Percentiles rank a stretch among this genome's conserved stretches.
phyloP scores from a whole-genome alignment of 1,284 basidiomycete species.

The Ustilago bromivora region DNA sequence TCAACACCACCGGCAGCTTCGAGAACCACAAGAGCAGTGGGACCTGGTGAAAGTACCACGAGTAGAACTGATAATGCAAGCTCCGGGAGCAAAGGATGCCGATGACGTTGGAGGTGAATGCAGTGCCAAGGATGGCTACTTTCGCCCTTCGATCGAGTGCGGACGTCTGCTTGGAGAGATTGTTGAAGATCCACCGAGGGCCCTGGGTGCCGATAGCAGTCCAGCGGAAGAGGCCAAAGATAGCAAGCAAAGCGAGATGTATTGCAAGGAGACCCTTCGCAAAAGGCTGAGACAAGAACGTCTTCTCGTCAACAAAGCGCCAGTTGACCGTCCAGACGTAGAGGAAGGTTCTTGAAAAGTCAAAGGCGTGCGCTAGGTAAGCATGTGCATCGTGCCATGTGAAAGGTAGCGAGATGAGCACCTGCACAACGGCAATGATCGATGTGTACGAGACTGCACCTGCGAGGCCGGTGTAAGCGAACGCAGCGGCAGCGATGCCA shows the following conservation, averaged over 20 bases:
- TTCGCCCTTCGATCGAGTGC: slow-evolving; percentile 4
- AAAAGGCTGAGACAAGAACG: slow-evolving; percentile 79
- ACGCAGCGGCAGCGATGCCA: slow-evolving; percentile 78
- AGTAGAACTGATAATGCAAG: slow-evolving; percentile 97
- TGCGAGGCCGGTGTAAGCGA: slow-evolving; percentile 73
- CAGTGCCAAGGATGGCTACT: slow-evolving; percentile 22
- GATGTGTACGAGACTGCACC: slow-evolving; percentile 20
- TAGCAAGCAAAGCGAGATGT: slow-evolving; percentile 76
- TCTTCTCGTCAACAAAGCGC: slow-evolving; percentile 83
- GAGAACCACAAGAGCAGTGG: slow-evolving; percentile 82
- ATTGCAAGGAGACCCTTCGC: slow-evolving; percentile 77
- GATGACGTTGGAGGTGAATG: slow-evolving; percentile 88
- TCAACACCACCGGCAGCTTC: slow-evolving; percentile 33
- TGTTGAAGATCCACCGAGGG: slow-evolving; percentile 71
- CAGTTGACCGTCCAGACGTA: slow-evolving; percentile 99
- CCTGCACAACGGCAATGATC: slow-evolving; percentile 71
- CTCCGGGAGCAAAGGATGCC: slow-evolving; percentile 94
- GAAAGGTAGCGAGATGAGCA: slow-evolving; percentile 80
- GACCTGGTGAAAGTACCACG: slow-evolving; percentile 96
- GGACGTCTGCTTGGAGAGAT: slow-evolving; percentile 5
- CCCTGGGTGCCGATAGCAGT: slow-evolving; percentile 80
- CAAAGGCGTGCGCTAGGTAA: slow-evolving; percentile 85
- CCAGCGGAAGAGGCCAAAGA: slow-evolving; percentile 77
- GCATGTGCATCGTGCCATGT: slow-evolving; percentile 75
- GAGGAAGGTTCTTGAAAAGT: slow-evolving; percentile 87